Percentiles rank a stretch among this genome's conserved stretches.
These are phyloP conservation scores for Cercospora sesami DNA, from an alignment of 2,329 filamentous ascomycete genomes.

Conservation along the genomic window DNA sequence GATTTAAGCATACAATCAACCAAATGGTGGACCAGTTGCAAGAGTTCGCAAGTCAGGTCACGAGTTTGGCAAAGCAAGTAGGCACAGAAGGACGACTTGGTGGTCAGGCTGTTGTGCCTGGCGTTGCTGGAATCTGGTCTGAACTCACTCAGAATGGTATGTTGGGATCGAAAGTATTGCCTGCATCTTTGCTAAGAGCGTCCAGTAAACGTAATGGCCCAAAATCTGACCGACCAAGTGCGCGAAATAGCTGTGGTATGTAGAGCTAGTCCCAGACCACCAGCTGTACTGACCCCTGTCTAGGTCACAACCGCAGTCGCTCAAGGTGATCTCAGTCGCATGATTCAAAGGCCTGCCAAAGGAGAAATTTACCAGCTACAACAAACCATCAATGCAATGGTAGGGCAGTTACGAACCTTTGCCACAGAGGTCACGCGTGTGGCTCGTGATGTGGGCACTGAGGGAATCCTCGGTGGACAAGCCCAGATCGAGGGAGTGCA, in stretches of 20 bases:
- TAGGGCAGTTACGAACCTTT: conserved; percentile 65
- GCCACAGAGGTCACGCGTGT: conserved; percentile 66
- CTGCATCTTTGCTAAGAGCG: conserved; percentile 27
- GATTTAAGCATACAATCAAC: conserved; percentile 97
- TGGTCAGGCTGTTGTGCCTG: conserved; percentile 88
- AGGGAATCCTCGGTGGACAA: conserved; percentile 63
- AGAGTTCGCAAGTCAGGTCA: conserved; percentile 94
- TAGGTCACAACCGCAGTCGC: conserved; percentile 88
- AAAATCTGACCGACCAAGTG: conserved; percentile 96
- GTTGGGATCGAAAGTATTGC: conserved; percentile 24
- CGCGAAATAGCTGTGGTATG: conserved; percentile 80
- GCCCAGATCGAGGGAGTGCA: conserved; percentile 65
- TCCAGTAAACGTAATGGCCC: conserved; percentile 93
- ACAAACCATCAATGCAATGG: conserved; percentile 75
- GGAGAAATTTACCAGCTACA: conserved; percentile 95
- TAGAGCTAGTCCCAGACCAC: neutral
- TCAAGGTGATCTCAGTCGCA: conserved; percentile 89
- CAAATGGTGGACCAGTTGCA: conserved; percentile 99
- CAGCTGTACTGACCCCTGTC: neutral
- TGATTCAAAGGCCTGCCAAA: conserved; percentile 89
- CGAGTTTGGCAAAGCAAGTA: conserved; percentile 89
- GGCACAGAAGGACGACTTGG: conserved; percentile 93
- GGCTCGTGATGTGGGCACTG: conserved; percentile 63
- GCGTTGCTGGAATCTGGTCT: conserved; percentile 96
- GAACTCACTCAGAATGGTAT: conserved; percentile 71